Conservation (phyloP, 1,139 yeast species). For the Taphrina pruni region DNA sequence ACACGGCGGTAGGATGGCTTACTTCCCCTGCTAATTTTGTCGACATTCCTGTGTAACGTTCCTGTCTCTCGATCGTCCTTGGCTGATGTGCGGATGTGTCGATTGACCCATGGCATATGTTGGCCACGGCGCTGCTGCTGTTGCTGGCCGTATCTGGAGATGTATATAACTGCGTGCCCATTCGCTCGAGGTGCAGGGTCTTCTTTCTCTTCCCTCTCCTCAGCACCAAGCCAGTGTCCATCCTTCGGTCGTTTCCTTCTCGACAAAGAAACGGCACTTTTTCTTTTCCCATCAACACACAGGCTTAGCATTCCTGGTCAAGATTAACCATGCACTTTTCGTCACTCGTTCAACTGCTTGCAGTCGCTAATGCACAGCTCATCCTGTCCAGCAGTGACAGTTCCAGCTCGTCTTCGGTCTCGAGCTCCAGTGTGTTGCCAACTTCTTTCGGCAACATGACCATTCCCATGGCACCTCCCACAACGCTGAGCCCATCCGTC, state of each 20-base stretch:
- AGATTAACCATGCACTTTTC: background rate
- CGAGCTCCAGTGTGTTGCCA: background rate
- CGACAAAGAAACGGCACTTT: background rate
- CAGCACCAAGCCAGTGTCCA: background rate
- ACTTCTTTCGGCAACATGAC: background rate
- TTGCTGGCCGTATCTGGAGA: no score
- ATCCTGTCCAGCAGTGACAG: background rate
- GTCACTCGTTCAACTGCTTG: background rate
- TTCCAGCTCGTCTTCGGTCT: background rate
- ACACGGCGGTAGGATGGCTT: background rate
- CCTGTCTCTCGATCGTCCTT: constrained; percentile 1
- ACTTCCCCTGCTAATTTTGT: no score
- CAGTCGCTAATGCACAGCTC: constrained; percentile 7
- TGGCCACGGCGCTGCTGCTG: no score
- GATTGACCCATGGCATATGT: no score
- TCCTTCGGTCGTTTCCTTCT: background rate
- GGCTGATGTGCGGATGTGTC: background rate
- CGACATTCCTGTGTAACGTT: constrained; percentile 1
- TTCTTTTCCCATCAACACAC: background rate
- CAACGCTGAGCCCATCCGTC: background rate
- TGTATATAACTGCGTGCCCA: background rate
- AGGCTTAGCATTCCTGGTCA: constrained; percentile 6
- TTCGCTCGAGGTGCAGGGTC: background rate
- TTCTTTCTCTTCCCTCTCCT: background rate
- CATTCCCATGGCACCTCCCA: background rate